Base-by-base conservation (phyloP, 768 basidiomycete genomes). In the Plicaturopsis crispa region DNA sequence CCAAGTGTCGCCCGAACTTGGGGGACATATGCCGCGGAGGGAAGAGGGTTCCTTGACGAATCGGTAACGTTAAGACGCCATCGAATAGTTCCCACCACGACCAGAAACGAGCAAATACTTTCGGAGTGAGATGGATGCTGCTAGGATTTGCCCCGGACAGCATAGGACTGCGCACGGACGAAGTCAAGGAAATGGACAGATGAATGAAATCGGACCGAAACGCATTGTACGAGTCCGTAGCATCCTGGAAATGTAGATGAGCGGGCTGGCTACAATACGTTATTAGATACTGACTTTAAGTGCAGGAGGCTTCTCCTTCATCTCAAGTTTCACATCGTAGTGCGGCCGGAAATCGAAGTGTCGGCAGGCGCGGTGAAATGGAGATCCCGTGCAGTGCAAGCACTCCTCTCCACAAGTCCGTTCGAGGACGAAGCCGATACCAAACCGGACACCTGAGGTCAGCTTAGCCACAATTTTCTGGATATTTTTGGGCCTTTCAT, bases 201-300 rank as follows among this genome's bases (percentile, higher is more conserved):
- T 98, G 93, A 33, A 97, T 81, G 54, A 89, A 93, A 59, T 97
- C 84, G 4, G 91, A 94, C 24, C 93, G 82, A 59, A 97, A 96
- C 6, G 77, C 85, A 42, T 75, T 74, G 59, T 78, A 94, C 0
- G 90, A 90, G 58, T 97, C 93, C 19, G 68, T 60, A 16, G 48
- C 41, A 34, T 63, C 67, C 72, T 74, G 45, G 2, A 35, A 18
- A 32, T 14, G 28, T n/a, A 14, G 10, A 28, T 28, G 26, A 8
- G 8, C 8, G 26, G 26, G 10, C 26, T 8, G 14, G 14, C 10
- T 28, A 12, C 14, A 6, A 4, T 19, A 17, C 10, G 21, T 34
- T 28, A 13, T 6, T 18, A 13, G 13, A 31, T 21, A 50, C 60
- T 36, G 26, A 78, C 84, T 59, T 79, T 78, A 20, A 57, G 42